Conservation (phyloP, 257 asterid genomes). For the Ocimum tenuiflorum region DNA sequence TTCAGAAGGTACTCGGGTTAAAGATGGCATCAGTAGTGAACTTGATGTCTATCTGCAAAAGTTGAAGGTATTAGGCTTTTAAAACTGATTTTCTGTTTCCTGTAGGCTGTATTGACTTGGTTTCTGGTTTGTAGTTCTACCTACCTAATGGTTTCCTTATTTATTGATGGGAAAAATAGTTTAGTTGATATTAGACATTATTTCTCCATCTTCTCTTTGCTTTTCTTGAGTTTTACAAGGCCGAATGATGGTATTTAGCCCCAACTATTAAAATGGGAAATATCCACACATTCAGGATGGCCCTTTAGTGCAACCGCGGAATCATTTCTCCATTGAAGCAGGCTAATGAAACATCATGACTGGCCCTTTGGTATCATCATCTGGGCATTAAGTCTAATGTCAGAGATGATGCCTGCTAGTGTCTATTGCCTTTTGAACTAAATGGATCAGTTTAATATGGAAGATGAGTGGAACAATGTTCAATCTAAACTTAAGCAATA, state of each 20-base stretch:
- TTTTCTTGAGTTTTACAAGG: not conserved
- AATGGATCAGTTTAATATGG: not conserved
- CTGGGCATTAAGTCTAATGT: constrained; percentile 3
- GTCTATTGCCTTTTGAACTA: not conserved
- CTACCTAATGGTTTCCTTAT: not conserved
- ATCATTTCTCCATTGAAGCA: constrained; percentile 1
- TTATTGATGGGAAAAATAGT: constrained; percentile 7
- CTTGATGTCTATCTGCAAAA: constrained; percentile 60
- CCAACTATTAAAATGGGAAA: not conserved
- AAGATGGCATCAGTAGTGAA: constrained; percentile 55
- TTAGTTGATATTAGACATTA: constrained; percentile 1
- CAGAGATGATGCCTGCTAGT: constrained; percentile 5
- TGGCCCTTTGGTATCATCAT: constrained; percentile 12
- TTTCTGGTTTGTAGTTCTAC: constrained; percentile 8
- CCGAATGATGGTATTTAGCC: not conserved
- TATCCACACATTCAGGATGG: not conserved
- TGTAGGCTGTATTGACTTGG: not conserved
- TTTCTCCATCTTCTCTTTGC: not conserved
- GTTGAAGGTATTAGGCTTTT: constrained; percentile 51
- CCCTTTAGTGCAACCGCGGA: not conserved
- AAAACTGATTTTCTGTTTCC: constrained; percentile 10
- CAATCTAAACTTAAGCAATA: constrained; percentile 3
- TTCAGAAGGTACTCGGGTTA: constrained; percentile 40
- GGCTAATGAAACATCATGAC: constrained; percentile 9
- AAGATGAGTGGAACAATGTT: not conserved